Percentiles rank a stretch among this genome's conserved stretches.
These are phyloP conservation scores for Ramalina peruviana DNA, from an alignment of 495 filamentous ascomycete species.

Conservation along the genomic window DNA sequence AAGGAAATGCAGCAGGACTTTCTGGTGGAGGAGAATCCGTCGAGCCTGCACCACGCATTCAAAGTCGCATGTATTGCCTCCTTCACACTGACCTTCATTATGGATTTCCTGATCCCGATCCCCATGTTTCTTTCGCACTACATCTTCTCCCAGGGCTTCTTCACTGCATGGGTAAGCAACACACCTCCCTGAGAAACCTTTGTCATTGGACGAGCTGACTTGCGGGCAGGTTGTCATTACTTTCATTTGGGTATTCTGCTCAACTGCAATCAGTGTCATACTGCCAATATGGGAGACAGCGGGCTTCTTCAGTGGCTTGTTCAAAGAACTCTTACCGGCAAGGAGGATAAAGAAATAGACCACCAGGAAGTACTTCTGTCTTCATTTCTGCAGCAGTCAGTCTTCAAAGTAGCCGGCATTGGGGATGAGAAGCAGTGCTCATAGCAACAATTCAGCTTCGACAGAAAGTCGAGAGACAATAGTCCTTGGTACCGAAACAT, in stretches of 20 bases:
- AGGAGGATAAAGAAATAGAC: background rate
- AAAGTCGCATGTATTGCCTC: constrained; percentile 54
- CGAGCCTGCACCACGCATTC: constrained; percentile 42
- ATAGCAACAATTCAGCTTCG: no score
- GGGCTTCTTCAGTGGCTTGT: constrained; percentile 12
- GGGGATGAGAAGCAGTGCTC: no score
- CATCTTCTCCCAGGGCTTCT: constrained; percentile 57
- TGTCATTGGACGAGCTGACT: no score
- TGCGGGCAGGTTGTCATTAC: constrained; percentile 36
- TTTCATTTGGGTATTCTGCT: constrained; percentile 58
- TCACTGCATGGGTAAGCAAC: constrained; percentile 44
- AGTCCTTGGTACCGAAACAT: no score
- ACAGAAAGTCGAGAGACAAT: no score
- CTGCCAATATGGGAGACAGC: constrained; percentile 22
- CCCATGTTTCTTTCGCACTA: constrained; percentile 61
- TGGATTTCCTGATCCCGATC: constrained; percentile 63
- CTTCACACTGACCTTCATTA: constrained; percentile 43
- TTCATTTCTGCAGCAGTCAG: no score
- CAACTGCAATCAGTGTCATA: constrained; percentile 13
- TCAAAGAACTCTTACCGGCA: constrained; percentile 8
- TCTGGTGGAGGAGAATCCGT: constrained; percentile 37
- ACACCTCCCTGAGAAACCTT: no score
- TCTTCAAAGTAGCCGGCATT: no score
- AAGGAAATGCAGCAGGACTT: constrained; percentile 11
- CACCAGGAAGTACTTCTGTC: no score